phyloP scores from a whole-genome alignment of 2,329 filamentous ascomycete genomes.

The Cercospora sojina region DNA sequence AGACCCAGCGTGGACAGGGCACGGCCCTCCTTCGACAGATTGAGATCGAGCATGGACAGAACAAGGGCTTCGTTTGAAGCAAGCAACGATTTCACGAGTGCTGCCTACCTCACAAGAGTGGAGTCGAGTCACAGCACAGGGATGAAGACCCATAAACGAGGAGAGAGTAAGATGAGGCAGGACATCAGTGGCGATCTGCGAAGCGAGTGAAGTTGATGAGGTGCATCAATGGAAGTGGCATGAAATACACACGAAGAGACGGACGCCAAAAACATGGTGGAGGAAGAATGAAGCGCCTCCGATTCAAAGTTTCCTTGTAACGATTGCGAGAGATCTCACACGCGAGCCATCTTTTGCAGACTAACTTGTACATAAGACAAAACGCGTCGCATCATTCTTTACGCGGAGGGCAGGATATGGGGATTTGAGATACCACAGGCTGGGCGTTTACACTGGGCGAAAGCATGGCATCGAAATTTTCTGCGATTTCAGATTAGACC shows the following conservation, averaged over 20 bases:
- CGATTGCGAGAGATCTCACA: not conserved
- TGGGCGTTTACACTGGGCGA: not conserved
- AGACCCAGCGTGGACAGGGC: conserved; percentile 39
- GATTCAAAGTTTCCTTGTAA: conserved; percentile 7
- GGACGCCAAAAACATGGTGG: not conserved
- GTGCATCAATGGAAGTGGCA: not conserved
- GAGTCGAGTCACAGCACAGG: conserved; percentile 51
- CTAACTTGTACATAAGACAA: conserved; percentile 12
- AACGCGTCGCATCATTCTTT: conserved; percentile 7
- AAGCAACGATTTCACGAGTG: conserved; percentile 87
- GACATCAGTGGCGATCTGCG: conserved; percentile 22
- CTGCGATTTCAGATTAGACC: conserved; percentile 1
- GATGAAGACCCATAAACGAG: not conserved
- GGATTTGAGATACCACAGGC: conserved; percentile 13
- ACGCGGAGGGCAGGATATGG: conserved; percentile 1
- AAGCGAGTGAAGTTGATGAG: conserved; percentile 15
- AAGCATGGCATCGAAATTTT: not conserved
- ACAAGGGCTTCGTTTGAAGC: conserved; percentile 80
- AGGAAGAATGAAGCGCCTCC: not conserved
- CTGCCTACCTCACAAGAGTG: conserved; percentile 77
- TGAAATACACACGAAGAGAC: conserved; percentile 12
- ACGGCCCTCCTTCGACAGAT: conserved; percentile 81
- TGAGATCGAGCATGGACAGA: conserved; percentile 83
- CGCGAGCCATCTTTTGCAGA: conserved; percentile 9
- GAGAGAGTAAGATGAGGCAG: conserved; percentile 14